Evolutionary conservation across 257 asterid genomes (phyloP), one percentile per base, ranked within the genome.

Genomic region (Jacaranda copaia): DNA sequence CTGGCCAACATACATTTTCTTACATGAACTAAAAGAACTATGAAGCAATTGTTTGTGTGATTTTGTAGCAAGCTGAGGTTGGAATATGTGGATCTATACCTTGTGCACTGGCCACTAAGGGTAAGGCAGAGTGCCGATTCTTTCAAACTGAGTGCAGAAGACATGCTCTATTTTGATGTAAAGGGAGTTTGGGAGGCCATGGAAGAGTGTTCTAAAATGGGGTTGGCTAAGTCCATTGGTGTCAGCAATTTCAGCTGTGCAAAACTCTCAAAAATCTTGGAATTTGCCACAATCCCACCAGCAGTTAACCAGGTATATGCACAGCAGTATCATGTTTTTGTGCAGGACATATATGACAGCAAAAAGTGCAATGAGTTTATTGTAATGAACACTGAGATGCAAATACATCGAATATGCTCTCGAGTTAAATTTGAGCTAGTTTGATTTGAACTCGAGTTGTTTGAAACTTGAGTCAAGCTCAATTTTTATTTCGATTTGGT

Each of bases 191-290:
- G 95, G 95, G 78, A 85, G 76, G 95, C 82, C 3, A 86, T 89
- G 93, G 93, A 89, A 81, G 85, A 78, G 39, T 88, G 90, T 69
- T 16, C 18, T 35, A 81, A 67, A 20, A 56, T 83, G 64, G 95
- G 95, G 3, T 61, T 89, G 65, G 84, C 85, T 0, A 88, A 88
- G 45, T 88, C 92, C 6, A 83, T 89, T 55, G 92, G 91, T 61
- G 90, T 88, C 4, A 82, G 91, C 91, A 89, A 89, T 66, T 89
- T 86, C 79, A 81, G 86, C 69, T 81, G 85, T 74, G 81, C 76
- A 52, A 89, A 88, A 64, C 86, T 88, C 77, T 75, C 83, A 3
- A 60, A 78, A 35, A 57, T 85, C 68, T 68, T 87, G 8, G 52
- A 49, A 43, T 36, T 62, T 18, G 84, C 89, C 45, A 79, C 79